Percentiles rank a stretch among this genome's conserved stretches.
Evolutionary conservation across 2,329 filamentous ascomycete genomes (phyloP).

Genomic region (Aspergillus japonicus): DNA sequence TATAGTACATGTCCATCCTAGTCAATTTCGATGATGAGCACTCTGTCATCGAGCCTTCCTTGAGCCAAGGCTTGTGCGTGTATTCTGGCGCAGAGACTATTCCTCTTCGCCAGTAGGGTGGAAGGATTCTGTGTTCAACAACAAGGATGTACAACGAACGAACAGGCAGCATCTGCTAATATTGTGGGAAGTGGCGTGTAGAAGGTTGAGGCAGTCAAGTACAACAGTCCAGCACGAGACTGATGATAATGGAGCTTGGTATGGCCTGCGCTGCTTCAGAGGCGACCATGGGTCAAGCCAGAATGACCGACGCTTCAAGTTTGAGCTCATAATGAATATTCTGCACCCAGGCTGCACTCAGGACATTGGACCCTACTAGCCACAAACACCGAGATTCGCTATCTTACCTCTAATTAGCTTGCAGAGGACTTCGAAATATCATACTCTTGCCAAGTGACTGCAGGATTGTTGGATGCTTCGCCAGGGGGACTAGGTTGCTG

Average conservation of each 20-base stretch:
- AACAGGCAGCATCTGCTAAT: neutral
- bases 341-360: neutral
- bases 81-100: constrained; percentile 23
- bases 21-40: no score
- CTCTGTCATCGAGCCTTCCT: constrained; percentile 6
- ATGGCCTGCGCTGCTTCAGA: constrained; percentile 29
- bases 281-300: constrained; percentile 35
- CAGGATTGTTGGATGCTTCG: no score
- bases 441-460: neutral
- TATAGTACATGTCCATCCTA: no score
- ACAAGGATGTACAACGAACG: constrained; percentile 5
- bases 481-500: neutral
- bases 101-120: no score
- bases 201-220: no score
- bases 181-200: no score
- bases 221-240: no score
- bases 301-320: constrained; percentile 14
- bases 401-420: no score
- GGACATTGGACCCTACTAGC: no score
- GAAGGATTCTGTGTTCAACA: no score
- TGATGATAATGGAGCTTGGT: no score
- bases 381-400: no score
- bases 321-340: neutral
- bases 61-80: constrained; percentile 21
- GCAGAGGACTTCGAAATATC: neutral